Percentiles rank a stretch among this genome's conserved stretches.
phyloP scores from a whole-genome alignment of 139 green algal genomes.

The Zygnema circumcarinatum region DNA sequence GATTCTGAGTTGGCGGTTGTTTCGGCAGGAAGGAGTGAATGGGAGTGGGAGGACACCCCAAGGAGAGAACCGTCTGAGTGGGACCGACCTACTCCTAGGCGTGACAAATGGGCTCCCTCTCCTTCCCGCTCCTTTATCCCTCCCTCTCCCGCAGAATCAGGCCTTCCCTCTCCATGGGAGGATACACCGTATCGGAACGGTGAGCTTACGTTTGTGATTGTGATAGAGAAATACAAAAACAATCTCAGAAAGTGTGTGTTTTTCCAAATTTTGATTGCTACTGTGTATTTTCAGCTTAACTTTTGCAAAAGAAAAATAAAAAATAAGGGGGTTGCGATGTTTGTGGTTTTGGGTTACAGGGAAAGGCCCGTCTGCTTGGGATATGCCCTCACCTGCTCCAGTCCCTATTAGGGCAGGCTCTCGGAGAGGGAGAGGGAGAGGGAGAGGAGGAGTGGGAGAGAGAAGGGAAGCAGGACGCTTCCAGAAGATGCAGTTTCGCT shows the following conservation, averaged over 20 bases:
- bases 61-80: not conserved
- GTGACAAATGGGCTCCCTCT: not conserved
- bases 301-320: too few relatives aligned
- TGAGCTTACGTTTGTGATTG: not conserved
- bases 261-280: too few relatives aligned
- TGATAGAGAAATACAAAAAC: not conserved
- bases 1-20: too few relatives aligned
- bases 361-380: conserved; percentile 14
- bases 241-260: too few relatives aligned
- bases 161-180: conserved; percentile 51
- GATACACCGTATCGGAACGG: conserved; percentile 11
- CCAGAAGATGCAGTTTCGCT: conserved; percentile 34
- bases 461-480: conserved; percentile 16
- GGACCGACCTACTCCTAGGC: conserved; percentile 20
- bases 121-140: conserved; percentile 42
- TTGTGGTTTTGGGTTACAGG: too few relatives aligned
- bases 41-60: conserved; percentile 45
- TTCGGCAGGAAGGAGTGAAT: not conserved
- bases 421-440: not conserved
- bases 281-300: too few relatives aligned
- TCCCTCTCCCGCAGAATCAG: conserved; percentile 33
- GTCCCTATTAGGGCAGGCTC: conserved; percentile 28
- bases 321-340: too few relatives aligned
- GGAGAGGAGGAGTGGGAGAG: conserved; percentile 3
- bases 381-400: conserved; percentile 41